phyloP scores from a whole-genome alignment of 805 yeast genomes.

The Helenozyma rhizophorensis region DNA sequence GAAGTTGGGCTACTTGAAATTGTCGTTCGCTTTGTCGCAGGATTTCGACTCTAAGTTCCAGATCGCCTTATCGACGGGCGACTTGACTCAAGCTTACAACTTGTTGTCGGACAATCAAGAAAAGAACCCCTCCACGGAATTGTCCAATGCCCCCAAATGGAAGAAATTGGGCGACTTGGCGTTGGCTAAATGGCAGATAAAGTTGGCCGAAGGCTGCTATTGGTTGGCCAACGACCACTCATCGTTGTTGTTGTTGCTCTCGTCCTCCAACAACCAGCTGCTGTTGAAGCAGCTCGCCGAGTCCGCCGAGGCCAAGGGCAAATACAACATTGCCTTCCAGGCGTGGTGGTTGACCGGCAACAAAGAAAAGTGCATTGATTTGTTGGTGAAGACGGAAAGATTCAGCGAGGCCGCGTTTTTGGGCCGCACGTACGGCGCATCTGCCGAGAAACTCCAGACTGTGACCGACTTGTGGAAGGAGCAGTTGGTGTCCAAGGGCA shows the following conservation, averaged over 20 bases:
- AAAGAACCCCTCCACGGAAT: slow-evolving; percentile 45
- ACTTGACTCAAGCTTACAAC: slow-evolving; percentile 67
- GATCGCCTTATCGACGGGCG: slow-evolving; percentile 73
- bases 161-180: slow-evolving; percentile 87
- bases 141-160: slow-evolving; percentile 59
- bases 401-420: slow-evolving; percentile 82
- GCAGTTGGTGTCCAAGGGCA: slow-evolving; percentile 46
- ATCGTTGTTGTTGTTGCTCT: slow-evolving; percentile 74
- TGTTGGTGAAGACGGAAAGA: slow-evolving; percentile 66
- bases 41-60: slow-evolving; percentile 92
- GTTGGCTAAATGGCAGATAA: slow-evolving; percentile 70
- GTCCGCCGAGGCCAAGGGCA: slow-evolving; percentile 66
- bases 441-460: slow-evolving; percentile 36
- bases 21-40: slow-evolving; percentile 77
- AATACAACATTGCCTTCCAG: slow-evolving; percentile 86
- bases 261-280: slow-evolving; percentile 68
- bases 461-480: slow-evolving; percentile 67
- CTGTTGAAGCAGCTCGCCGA: slow-evolving; percentile 62
- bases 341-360: slow-evolving; percentile 87
- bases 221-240: slow-evolving; percentile 76
- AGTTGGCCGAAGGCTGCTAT: slow-evolving; percentile 76
- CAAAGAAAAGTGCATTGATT: slow-evolving; percentile 53
- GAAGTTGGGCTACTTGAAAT: slow-evolving; percentile 81
- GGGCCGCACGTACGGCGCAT: slow-evolving; percentile 60
- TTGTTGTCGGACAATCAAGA: slow-evolving; percentile 31